Evolutionary conservation across 2,329 filamentous ascomycete genomes (phyloP).

Genomic region (Cytospora paraplurivora): DNA sequence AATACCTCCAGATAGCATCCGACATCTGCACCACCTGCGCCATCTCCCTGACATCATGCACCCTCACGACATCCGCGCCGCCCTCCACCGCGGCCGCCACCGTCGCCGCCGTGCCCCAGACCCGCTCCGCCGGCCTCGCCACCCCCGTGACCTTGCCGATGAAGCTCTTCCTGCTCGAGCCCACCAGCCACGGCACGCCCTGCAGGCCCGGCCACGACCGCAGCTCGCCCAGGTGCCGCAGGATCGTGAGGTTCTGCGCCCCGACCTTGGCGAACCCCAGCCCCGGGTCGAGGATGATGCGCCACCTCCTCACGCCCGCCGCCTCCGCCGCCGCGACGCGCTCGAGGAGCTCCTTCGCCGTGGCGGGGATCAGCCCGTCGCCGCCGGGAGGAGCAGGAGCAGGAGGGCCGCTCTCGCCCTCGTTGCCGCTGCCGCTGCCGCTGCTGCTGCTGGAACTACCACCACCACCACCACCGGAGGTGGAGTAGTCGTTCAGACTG

Average conservation of each 20-base stretch:
- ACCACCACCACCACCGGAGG: constrained; percentile 58
- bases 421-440: constrained; percentile 56
- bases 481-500: constrained; percentile 66
- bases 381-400: background rate
- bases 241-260: constrained; percentile 78
- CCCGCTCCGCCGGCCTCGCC: constrained; percentile 66
- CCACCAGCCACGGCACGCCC: constrained; percentile 84
- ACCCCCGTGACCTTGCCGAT: constrained; percentile 82
- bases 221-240: constrained; percentile 68
- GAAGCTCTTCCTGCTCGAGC: constrained; percentile 86
- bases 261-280: constrained; percentile 89
- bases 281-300: constrained; percentile 91
- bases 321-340: constrained; percentile 74
- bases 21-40: constrained; percentile 79
- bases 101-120: constrained; percentile 85
- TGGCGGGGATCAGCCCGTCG: constrained; percentile 62
- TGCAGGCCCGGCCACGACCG: constrained; percentile 64
- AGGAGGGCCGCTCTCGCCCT: constrained; percentile 12
- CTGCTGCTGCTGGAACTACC: constrained; percentile 65
- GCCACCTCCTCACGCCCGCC: constrained; percentile 87
- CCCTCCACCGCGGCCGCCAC: constrained; percentile 83
- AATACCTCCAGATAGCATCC: constrained; percentile 82
- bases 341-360: constrained; percentile 67
- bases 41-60: constrained; percentile 93
- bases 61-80: constrained; percentile 87